Conservation (phyloP, 148 eudicot genomes). For the Spergularia bocconei region DNA sequence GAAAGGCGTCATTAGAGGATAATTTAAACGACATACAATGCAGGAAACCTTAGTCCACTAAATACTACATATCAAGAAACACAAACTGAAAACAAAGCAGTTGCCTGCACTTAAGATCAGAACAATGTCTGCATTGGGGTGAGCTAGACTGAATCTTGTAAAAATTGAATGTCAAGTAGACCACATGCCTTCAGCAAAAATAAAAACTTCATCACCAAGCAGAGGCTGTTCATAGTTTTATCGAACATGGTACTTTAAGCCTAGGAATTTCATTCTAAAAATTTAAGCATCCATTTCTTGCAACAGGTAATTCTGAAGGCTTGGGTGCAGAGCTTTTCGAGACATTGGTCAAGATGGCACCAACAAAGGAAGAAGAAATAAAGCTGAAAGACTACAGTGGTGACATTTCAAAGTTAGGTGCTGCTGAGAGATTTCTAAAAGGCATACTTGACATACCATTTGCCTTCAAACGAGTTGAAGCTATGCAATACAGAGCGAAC, state of each 20-base stretch:
- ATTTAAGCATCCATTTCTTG: conserved; percentile 6
- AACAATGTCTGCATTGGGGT: too few species aligned
- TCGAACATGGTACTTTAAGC: background rate
- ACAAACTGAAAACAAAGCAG: background rate
- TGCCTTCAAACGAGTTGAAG: conserved; percentile 92
- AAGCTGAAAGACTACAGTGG: conserved; percentile 77
- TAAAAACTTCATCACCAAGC: too few species aligned
- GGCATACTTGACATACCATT: conserved; percentile 82
- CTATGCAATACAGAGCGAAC: conserved; percentile 89
- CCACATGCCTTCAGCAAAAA: too few species aligned
- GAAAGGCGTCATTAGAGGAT: background rate
- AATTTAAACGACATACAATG: background rate
- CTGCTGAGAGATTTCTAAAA: conserved; percentile 90
- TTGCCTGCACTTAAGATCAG: background rate
- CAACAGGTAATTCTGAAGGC: conserved; percentile 76
- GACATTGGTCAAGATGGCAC: conserved; percentile 94
- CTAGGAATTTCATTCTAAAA: background rate
- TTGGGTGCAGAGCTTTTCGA: conserved; percentile 83
- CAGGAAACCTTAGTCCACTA: background rate
- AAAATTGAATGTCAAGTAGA: too few species aligned
- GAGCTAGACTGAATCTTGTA: too few species aligned
- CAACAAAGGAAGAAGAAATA: conserved; percentile 94
- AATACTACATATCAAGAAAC: background rate
- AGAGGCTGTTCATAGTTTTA: background rate
- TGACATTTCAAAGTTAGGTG: conserved; percentile 71